Evolutionary conservation across 129 eudicot genomes (phyloP).

Genomic region (Flaveria ramosissima): DNA sequence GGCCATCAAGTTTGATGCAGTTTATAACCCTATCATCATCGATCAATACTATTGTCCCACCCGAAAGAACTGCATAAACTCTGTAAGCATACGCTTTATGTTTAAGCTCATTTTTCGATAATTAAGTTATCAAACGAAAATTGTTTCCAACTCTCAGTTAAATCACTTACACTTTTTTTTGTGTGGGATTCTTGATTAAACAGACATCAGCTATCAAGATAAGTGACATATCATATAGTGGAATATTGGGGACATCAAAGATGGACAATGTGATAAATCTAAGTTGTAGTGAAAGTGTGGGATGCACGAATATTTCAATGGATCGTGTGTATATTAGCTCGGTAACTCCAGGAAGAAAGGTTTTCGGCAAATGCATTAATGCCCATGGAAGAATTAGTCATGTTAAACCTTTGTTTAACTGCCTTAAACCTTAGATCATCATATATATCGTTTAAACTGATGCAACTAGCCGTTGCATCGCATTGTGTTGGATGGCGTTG

Average conservation of each 20-base stretch:
- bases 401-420: conserved; percentile 55
- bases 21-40: conserved; percentile 58
- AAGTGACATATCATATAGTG: conserved; percentile 49
- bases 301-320: conserved; percentile 52
- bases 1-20: conserved; percentile 53
- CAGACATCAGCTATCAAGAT: conserved; percentile 52
- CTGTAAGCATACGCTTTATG: conserved; percentile 34
- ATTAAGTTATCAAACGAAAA: neutral
- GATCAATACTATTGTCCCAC: conserved; percentile 73
- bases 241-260: conserved; percentile 57
- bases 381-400: conserved; percentile 58
- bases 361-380: conserved; percentile 48
- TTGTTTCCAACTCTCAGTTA: conserved; percentile 6
- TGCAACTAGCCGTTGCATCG: neutral
- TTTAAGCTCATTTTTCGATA: neutral
- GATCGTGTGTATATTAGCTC: conserved; percentile 53
- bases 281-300: conserved; percentile 59
- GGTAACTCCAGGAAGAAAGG: conserved; percentile 43
- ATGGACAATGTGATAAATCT: conserved; percentile 59
- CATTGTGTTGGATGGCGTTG: neutral
- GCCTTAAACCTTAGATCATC: conserved; percentile 47
- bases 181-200: conserved; percentile 24
- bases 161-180: neutral
- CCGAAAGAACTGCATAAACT: conserved; percentile 38
- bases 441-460: conserved; percentile 8